Percentiles rank a stretch among this genome's conserved stretches.
These are phyloP conservation scores for Leccinum obscurum DNA, from an alignment of 768 basidiomycete genomes.

Conservation along the genomic window DNA sequence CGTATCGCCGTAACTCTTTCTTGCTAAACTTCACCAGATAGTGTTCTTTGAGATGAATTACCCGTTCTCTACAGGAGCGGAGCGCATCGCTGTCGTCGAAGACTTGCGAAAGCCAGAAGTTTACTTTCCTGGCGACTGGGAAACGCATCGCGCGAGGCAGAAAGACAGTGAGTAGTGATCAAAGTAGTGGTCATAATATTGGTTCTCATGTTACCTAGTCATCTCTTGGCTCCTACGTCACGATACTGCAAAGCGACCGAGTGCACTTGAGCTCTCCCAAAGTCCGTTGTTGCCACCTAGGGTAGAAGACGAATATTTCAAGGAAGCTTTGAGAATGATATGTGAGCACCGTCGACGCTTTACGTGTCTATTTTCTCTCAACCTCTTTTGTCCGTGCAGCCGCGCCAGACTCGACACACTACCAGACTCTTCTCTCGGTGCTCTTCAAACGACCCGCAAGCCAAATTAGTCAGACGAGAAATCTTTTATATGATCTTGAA, in stretches of 20 bases:
- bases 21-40: slow-evolving; percentile 48
- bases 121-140: slow-evolving; percentile 79
- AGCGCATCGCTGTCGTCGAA: slow-evolving; percentile 82
- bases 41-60: slow-evolving; percentile 99
- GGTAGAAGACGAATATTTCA: slow-evolving; percentile 86
- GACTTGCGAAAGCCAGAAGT: slow-evolving; percentile 72
- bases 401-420: slow-evolving; percentile 78
- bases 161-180: slow-evolving; percentile 58
- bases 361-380: background rate
- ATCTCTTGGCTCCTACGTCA: slow-evolving; percentile 82
- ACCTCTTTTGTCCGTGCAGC: slow-evolving; percentile 39
- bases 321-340: slow-evolving; percentile 74
- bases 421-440: slow-evolving; percentile 73
- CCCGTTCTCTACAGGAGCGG: slow-evolving; percentile 74
- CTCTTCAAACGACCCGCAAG: slow-evolving; percentile 75
- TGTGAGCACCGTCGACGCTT: slow-evolving; percentile 40
- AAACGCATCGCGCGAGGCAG: slow-evolving; percentile 56
- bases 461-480: slow-evolving; percentile 59
- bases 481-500: slow-evolving; percentile 74
- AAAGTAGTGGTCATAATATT: background rate
- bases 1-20: background rate
- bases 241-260: slow-evolving; percentile 74
- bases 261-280: slow-evolving; percentile 79
- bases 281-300: slow-evolving; percentile 73
- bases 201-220: slow-evolving; percentile 44